Conservation (phyloP, 305 asterid species). For the Plantago coronopus region DNA sequence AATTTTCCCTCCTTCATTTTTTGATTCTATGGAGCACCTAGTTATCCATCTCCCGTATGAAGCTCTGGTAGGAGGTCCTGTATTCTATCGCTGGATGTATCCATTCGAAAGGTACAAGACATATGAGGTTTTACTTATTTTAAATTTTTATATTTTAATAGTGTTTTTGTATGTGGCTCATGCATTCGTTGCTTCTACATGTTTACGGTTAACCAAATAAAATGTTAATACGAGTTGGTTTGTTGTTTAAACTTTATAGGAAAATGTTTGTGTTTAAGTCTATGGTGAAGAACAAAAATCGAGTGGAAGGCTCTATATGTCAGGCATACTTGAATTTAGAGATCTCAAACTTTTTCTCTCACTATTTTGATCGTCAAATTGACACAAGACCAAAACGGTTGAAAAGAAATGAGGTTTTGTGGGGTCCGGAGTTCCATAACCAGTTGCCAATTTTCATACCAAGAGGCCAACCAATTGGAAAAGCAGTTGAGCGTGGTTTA, state of each 20-base stretch:
- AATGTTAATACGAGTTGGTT: no score
- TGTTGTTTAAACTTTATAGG: no score
- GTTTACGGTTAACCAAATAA: no score
- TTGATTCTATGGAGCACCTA: slow-evolving; percentile 3
- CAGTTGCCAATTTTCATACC: neutral
- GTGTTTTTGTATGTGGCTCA: neutral
- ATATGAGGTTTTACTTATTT: no score
- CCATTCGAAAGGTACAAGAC: neutral
- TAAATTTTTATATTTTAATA: no score
- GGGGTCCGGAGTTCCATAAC: neutral
- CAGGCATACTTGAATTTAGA: neutral
- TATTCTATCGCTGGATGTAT: slow-evolving; percentile 5
- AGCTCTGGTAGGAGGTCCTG: neutral
- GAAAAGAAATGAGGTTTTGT: neutral
- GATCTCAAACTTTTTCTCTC: neutral
- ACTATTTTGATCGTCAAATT: neutral
- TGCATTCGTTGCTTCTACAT: no score
- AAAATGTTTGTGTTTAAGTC: neutral
- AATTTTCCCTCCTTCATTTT: neutral
- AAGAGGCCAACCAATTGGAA: neutral
- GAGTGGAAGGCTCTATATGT: neutral
- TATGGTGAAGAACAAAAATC: neutral
- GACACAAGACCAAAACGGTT: neutral
- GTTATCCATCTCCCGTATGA: neutral
- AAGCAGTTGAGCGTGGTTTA: neutral